Percentiles rank a stretch among this genome's conserved stretches.
phyloP scores from a whole-genome alignment of 768 basidiomycete species.

The Albatrellus ellisii region DNA sequence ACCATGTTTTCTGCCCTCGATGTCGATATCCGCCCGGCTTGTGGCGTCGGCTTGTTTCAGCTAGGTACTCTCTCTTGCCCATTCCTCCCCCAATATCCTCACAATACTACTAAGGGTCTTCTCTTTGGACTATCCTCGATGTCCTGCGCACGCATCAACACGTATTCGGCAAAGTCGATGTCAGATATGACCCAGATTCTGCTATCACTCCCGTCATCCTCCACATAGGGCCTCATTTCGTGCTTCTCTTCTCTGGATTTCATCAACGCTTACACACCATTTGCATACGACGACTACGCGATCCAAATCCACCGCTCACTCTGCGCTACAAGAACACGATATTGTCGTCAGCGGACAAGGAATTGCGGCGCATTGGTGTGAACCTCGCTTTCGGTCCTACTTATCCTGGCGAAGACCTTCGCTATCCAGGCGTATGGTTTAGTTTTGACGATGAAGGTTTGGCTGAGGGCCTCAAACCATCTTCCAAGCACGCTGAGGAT shows the following conservation, averaged over 20 bases:
- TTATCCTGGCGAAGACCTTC: slow-evolving; percentile 63
- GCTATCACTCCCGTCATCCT: slow-evolving; percentile 65
- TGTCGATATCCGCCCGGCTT: slow-evolving; percentile 63
- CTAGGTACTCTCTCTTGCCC: slow-evolving; percentile 31
- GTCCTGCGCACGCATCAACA: slow-evolving; percentile 51
- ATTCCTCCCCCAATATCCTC: not conserved
- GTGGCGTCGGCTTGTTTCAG: slow-evolving; percentile 68
- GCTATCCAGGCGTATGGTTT: slow-evolving; percentile 78
- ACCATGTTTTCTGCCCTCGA: slow-evolving; percentile 59
- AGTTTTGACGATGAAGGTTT: slow-evolving; percentile 63
- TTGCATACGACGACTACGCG: slow-evolving; percentile 52
- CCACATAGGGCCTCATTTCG: slow-evolving; percentile 69
- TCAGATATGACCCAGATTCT: slow-evolving; percentile 70
- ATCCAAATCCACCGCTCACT: slow-evolving; percentile 51
- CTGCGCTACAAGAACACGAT: slow-evolving; percentile 54
- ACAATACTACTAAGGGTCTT: slow-evolving; percentile 38
- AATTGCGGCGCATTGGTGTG: slow-evolving; percentile 50
- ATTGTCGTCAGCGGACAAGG: slow-evolving; percentile 48
- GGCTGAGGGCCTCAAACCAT: slow-evolving; percentile 39
- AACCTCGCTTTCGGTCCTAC: slow-evolving; percentile 73
- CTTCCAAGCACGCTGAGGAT: slow-evolving; percentile 25
- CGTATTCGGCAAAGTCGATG: slow-evolving; percentile 66
- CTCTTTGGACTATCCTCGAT: slow-evolving; percentile 69
- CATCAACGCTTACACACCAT: slow-evolving; percentile 75
- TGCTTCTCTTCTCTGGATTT: slow-evolving; percentile 72